Evolutionary conservation across 1,139 yeast species (phyloP), one percentile per base, ranked within the genome.

Genomic region (Magnusiomyces suaveolens): DNA sequence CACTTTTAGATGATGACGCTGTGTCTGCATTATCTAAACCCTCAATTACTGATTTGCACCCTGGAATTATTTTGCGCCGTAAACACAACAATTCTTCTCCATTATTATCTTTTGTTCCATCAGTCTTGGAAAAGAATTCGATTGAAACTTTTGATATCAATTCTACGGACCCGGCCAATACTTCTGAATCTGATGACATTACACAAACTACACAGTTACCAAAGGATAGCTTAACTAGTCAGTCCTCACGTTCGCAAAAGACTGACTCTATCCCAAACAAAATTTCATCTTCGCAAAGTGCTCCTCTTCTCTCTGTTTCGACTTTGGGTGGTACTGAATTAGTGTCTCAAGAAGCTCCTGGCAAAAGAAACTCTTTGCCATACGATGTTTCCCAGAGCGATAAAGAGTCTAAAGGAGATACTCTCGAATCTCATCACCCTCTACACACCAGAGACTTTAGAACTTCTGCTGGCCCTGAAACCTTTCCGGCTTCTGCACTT

Each of bases 41-140:
- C 6, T 29, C 33, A 6, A 29, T 12, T 12, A 29, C 33, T 29
- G 33, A 29, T 12, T 29, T 29, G 12, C 33, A 29, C 12, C 33
- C 33, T 29, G 33, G 33, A 29, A 29, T 29, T 12, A 12, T 29
- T 36, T n/a, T 36, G 18, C 8, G 41, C 8, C 41, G 41, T 36
- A 36, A 10, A 24, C 58, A 55, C 43, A 53, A 53, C 2, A 43
- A 44, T 1, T 56, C 58, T n/a, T 56, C 58, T 2, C 58, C 58
- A 6, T 39, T 56, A 32, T 49, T 56, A 1, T 50, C 56, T 1
- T 51, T 43, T 23, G 53, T 53, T 52, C 56, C 58, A 20, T 39
- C 52, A 3, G 8, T 41, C 3, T 8, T 18, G 23, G 44, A 21
- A 18, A 18, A 21, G 8, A 21, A 21, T 4, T 41, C 25, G 14